phyloP scores from a whole-genome alignment of 1,284 basidiomycete species.

The Apiotrichum montevideense region DNA sequence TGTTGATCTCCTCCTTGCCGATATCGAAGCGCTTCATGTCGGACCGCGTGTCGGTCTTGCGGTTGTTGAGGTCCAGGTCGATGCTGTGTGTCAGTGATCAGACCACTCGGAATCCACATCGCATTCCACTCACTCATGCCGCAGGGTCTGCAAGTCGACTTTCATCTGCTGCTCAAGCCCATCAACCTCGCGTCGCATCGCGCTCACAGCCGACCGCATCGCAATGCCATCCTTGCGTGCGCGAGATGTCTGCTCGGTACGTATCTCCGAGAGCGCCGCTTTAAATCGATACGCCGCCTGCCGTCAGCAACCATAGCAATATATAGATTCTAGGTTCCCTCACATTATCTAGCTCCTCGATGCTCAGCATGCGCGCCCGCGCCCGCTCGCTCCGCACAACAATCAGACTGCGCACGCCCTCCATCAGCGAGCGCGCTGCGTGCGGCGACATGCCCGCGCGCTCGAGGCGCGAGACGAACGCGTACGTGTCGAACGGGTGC shows the following conservation, averaged over 20 bases:
- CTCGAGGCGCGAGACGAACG: conserved; percentile 43
- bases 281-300: conserved; percentile 94
- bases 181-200: conserved; percentile 83
- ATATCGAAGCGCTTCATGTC: conserved; percentile 85
- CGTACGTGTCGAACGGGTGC: conserved; percentile 47
- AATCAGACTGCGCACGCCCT: conserved; percentile 72
- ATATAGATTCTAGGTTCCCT: conserved; percentile 38
- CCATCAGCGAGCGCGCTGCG: conserved; percentile 74
- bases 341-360: conserved; percentile 87
- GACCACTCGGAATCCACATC: background rate
- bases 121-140: conserved; percentile 41
- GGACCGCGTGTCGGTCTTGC: conserved; percentile 86
- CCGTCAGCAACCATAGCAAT: background rate
- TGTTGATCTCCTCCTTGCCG: conserved; percentile 81
- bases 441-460: conserved; percentile 24
- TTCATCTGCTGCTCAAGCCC: conserved; percentile 83
- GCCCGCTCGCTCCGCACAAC: conserved; percentile 70
- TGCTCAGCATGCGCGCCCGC: conserved; percentile 64
- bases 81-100: conserved; percentile 48
- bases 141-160: conserved; percentile 80
- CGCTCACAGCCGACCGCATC: conserved; percentile 65
- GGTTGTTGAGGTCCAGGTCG: conserved; percentile 90
- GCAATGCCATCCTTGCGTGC: conserved; percentile 79
- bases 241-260: conserved; percentile 76
- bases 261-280: conserved; percentile 84